Evolutionary conservation across 2,329 filamentous ascomycete species (phyloP), one percentile per base, ranked within the genome.

Genomic region (Pyrenophora seminiperda): DNA sequence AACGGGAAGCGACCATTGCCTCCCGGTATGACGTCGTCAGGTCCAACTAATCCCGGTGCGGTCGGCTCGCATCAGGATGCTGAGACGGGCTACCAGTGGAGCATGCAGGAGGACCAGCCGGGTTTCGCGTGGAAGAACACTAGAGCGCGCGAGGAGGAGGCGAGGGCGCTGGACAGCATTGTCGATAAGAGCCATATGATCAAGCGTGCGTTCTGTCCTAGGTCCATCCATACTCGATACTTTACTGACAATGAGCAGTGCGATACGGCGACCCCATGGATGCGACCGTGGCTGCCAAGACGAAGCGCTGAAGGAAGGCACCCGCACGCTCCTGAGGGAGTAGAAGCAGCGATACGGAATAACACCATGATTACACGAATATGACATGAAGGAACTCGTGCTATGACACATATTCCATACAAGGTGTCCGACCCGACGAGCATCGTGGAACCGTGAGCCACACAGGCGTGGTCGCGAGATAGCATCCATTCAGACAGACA

Each of bases 51-150:
- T 3, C 41, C 51, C 1, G 46, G 38, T 27, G 36, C 54, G 10
- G 18, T 27, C 11, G 55, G 49, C 13, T 40, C 46, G 9, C 54
- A 65, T 30, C 53, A 54, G 11, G 59, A 62, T 15, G 47, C 59
- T 10, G 58, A 70, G 40, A 71, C 68, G 4, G 73, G 73, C 5
- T 75, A 75, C 41, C 57, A 58, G 55, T 75, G 73, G 73, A 59
- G 57, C 7, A 69, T 59, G 43, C 52, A 57, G 19, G 71, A 74
- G 54, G 70, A 73, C 4, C 65, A 68, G 56, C 73, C 73, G 2
- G 73, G 72, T 1, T 73, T 54, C 31, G 66, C 67, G 45, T 75
- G 73, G 73, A 67, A 63, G 66, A 73, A 69, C 41, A 62, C 61
- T 22, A 63, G 71, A 41, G 70, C 70, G 14, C 56, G 59, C 41